Evolutionary conservation across 2,329 filamentous ascomycete species (phyloP), one percentile per base, ranked within the genome.

Genomic region (Paraphoma sp.): DNA sequence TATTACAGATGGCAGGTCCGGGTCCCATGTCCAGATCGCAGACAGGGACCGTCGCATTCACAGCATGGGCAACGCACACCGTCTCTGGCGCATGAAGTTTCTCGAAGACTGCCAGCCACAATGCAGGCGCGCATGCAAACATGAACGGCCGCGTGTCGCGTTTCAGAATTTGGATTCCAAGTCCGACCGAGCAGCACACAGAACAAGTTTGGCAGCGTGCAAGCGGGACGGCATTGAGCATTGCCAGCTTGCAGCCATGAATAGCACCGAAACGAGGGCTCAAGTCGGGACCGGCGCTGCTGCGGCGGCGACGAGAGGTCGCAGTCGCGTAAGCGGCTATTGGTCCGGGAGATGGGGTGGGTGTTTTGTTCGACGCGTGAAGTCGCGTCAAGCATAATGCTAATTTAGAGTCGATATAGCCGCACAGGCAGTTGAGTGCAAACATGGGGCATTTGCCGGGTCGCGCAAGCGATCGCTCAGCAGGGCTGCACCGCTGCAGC

Each of bases 21-120:
- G 71, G 69, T 71, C 70, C 73, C 73, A 73, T 74, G 72, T 68
- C 69, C 62, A 70, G 71, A 74, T 74, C 69, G 60, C 63, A 65
- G 61, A 58, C 69, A 65, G 64, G 69, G 67, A 65, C 64, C 55
- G 50, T 60, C 47, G 51, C 53, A 57, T 46, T 52, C 55, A 59
- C 62, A 54, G 61, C 65, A 65, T 64, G 54, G 62, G 58, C 61
- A 52, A 49, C 56, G 60, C 57, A 62, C 51, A 42, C 57, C 59
- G 63, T 69, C 65, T 64, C 60, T 58, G 62, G 63, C 56, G 59
- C 65, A 63, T 29, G 23, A 48, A 29, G 36, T 23, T 73, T 72
- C 67, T 71, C 63, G 68, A 71, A 73, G 58, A 50, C 59, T 57
- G 62, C 60, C 63, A 64, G 59, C 53, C 56, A 53, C 50, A 46